Evolutionary conservation across 2,329 filamentous ascomycete genomes (phyloP), one percentile per base, ranked within the genome.

Genomic region (Neoascochyta sp.): DNA sequence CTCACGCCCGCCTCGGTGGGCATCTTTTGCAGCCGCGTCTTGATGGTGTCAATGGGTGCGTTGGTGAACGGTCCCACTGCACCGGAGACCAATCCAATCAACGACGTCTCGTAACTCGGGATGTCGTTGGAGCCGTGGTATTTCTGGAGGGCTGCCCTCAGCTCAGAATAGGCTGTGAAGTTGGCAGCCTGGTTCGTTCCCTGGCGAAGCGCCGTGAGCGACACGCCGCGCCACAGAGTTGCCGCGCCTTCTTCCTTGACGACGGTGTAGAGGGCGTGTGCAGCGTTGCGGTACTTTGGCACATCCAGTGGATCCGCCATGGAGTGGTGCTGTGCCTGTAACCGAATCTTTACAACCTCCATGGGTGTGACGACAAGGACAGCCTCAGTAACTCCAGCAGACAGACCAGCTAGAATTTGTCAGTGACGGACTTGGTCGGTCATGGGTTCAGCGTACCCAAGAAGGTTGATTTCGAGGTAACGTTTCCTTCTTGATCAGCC

Each of bases 261-360:
- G 34, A 98, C 88, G 4, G 89, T 95, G 69, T 93, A 95, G 11
- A 78, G 68, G 8, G 79, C 79, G 52, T 83, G 80, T 1, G 88
- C 88, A 15, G 90, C 90, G 66, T 94, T 95, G 62, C 90, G 86
- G 73, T 96, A 96, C 70, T 96, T 96, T 45, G 92, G 92, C 7
- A 95, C 66, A 63, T 96, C 92, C 48, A 96, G 81, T 5, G 92
- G 92, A 62, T 98, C 92, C 27, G 92, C 88, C 82, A 98, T 92
- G 62, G 80, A 87, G 78, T 98, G 92, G 70, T 95, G 86, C 69
- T 98, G 92, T 4, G 90, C 90, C 74, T 98, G 92, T 50, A 98
- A 78, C 27, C 92, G 85, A 62, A 98, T 98, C 77, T 98, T 98
- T 68, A 98, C 80, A 41, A 98, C 92, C 71, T 98, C 92, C 92